phyloP scores from a whole-genome alignment of 257 asterid genomes.

The Penstemon barbatus region DNA sequence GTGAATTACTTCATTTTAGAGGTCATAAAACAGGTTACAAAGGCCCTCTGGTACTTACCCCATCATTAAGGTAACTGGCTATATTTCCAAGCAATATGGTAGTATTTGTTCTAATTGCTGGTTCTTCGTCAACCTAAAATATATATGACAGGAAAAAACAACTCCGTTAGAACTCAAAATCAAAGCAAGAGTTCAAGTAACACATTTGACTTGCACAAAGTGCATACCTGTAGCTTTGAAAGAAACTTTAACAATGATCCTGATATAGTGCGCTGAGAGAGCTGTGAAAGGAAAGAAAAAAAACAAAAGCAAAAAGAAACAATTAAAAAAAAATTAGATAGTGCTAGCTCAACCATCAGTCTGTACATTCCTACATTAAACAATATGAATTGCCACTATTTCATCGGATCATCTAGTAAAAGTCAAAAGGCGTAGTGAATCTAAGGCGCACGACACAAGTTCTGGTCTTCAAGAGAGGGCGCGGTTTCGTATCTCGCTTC shows the following conservation, averaged over 20 bases:
- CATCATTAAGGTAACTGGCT: slow-evolving; percentile 89
- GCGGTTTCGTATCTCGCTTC: no score
- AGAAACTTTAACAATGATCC: slow-evolving; percentile 90
- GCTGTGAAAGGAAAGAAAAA: slow-evolving; percentile 51
- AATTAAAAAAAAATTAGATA: slow-evolving; percentile 16
- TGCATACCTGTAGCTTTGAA: slow-evolving; percentile 90
- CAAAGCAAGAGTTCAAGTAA: slow-evolving; percentile 23
- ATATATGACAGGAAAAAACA: slow-evolving; percentile 25
- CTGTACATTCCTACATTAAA: slow-evolving; percentile 19
- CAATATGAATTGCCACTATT: slow-evolving; percentile 24
- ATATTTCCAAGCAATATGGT: slow-evolving; percentile 98
- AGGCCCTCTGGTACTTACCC: slow-evolving; percentile 60
- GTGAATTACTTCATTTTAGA: slow-evolving; percentile 26
- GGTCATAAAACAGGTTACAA: slow-evolving; percentile 22
- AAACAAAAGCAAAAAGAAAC: slow-evolving; percentile 20
- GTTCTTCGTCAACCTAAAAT: slow-evolving; percentile 93
- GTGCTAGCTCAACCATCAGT: slow-evolving; percentile 25
- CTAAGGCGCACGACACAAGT: no score
- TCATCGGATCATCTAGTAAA: not conserved
- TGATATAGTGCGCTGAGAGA: slow-evolving; percentile 91
- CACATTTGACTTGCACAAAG: slow-evolving; percentile 9
- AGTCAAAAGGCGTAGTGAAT: no score
- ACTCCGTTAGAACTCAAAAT: slow-evolving; percentile 9
- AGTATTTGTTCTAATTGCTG: slow-evolving; percentile 96
- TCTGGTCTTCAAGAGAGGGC: no score